Base-by-base conservation (phyloP, 176 grass and related monocot genomes). In the Cenchrus purpureus region DNA sequence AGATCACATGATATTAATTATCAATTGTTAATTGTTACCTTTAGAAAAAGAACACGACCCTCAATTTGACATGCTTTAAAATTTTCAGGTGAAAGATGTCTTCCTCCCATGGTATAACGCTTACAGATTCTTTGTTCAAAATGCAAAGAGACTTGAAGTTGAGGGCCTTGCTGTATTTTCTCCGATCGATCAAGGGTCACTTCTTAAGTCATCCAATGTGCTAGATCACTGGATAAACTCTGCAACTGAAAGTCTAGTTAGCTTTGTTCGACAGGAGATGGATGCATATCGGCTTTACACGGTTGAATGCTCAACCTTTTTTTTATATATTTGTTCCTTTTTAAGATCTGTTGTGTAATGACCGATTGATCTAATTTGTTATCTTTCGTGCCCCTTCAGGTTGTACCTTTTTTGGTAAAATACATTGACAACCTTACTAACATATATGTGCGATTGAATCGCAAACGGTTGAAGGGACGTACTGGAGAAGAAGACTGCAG, bases 41-140 rank as follows among this genome's bases (percentile, higher is more conserved):
- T 9, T 44, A 37, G 20, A 77, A 56, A 88, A 59, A 62, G 40
- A 51, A 55, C 12, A 84, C 40, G 85, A 16, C 64, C 62, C 73
- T 75, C 16, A 53, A 50, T 32, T 54, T 84, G 32, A 40, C 10
- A 15, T 73, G 20, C 34, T 82, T 86, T 83, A 19, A 57, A 76
- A 82, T 87, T 64, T 40, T 46, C 88, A 99, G 97, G 97, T 99
- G 73, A 99, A 99, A 91, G 97, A 99, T 91, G 97, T 99, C 79
- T 99, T 99, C 90, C 97, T 99, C 48, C 97, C 97, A 2, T 99
- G 97, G 97, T 99, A 99, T 79, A 99, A 99, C 73, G 97, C 97
- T 20, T 96, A 99, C 81, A 91, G 97, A 66, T 99, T 99, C 82
- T 82, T 99, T 73, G 87, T 99, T 63, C 97, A 99, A 99, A 99